Evolutionary conservation across 495 filamentous ascomycete genomes (phyloP).

Genomic region (Penicillium pulvis): DNA sequence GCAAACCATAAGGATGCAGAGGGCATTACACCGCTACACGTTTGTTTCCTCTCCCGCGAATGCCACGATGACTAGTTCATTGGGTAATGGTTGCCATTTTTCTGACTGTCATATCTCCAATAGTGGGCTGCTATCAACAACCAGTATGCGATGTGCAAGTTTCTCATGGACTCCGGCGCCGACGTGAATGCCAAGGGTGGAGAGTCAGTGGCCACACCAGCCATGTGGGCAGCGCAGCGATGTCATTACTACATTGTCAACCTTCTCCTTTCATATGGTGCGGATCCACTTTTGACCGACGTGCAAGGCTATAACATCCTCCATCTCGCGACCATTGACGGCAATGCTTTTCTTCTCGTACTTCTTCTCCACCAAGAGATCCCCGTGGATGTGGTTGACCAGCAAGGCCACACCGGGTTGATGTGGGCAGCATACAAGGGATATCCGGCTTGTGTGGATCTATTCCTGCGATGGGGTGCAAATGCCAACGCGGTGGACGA

Average conservation of each 20-base stretch:
- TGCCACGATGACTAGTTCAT: neutral
- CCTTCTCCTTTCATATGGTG: constrained; percentile 81
- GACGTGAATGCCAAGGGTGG: constrained; percentile 94
- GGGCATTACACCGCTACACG: constrained; percentile 93
- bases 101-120: constrained; percentile 12
- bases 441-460: constrained; percentile 83
- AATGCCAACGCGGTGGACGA: constrained; percentile 89
- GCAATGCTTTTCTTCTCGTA: constrained; percentile 90
- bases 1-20: constrained; percentile 84
- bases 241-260: constrained; percentile 87
- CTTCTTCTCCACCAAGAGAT: constrained; percentile 90
- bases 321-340: constrained; percentile 94
- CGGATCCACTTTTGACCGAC: constrained; percentile 86
- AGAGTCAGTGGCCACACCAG: constrained; percentile 87
- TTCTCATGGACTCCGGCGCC: constrained; percentile 85
- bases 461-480: constrained; percentile 93
- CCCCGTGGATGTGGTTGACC: constrained; percentile 84
- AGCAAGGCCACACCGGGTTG: constrained; percentile 84
- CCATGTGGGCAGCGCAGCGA: constrained; percentile 94
- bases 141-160: constrained; percentile 93
- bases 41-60: constrained; percentile 44
- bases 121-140: constrained; percentile 99
- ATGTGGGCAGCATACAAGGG: constrained; percentile 99
- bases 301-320: constrained; percentile 95
- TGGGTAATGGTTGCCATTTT: neutral